Evolutionary conservation across 2,329 filamentous ascomycete genomes (phyloP).

Genomic region (Penicillium fuscoglaucum): DNA sequence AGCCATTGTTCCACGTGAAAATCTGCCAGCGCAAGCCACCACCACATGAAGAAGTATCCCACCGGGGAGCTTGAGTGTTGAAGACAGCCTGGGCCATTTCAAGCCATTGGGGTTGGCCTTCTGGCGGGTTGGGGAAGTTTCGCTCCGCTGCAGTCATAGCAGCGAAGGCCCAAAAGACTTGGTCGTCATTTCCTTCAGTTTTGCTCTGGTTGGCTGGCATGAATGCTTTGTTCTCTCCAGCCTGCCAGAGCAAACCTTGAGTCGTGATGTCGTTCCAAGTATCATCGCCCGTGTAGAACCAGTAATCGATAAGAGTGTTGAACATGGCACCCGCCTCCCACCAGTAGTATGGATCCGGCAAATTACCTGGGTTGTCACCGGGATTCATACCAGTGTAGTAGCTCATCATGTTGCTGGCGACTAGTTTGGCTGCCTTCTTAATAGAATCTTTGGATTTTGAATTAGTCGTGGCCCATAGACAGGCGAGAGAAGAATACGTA

Average conservation of each 20-base stretch:
- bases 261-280: constrained; percentile 41
- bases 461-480: background rate
- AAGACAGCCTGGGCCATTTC: constrained; percentile 76
- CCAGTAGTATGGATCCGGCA: constrained; percentile 52
- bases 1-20: constrained; percentile 37
- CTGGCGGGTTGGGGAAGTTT: constrained; percentile 44
- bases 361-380: constrained; percentile 52
- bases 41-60: constrained; percentile 65
- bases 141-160: constrained; percentile 58
- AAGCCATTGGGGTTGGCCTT: constrained; percentile 70
- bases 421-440: constrained; percentile 46
- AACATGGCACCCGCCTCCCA: constrained; percentile 50
- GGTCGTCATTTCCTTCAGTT: constrained; percentile 57
- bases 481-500: background rate
- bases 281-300: constrained; percentile 45
- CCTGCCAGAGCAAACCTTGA: constrained; percentile 42
- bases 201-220: constrained; percentile 46
- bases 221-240: constrained; percentile 39
- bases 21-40: constrained; percentile 62
- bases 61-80: constrained; percentile 71
- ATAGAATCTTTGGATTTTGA: constrained; percentile 44
- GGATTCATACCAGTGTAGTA: constrained; percentile 53
- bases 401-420: constrained; percentile 52
- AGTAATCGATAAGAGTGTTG: constrained; percentile 44
- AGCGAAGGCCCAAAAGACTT: constrained; percentile 59